Percentiles rank a stretch among this genome's conserved stretches.
Evolutionary conservation across 805 yeast genomes (phyloP).

Genomic region (Wickerhamomyces xylosicus): DNA sequence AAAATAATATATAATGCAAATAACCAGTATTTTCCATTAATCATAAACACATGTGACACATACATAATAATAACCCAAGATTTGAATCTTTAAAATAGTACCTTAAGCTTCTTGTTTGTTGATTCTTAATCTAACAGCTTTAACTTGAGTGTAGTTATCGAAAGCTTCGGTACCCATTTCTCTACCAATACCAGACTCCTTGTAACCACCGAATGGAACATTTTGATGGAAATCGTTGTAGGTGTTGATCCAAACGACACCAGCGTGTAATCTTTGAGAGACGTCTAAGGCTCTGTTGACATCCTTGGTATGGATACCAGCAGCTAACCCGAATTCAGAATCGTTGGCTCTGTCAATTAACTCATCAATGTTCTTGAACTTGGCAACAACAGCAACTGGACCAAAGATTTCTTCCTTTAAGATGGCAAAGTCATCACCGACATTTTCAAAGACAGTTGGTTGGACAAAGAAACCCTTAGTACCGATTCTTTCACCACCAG

Average conservation of each 20-base stretch:
- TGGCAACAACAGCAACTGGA: conserved; percentile 52
- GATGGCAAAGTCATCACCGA: conserved; percentile 37
- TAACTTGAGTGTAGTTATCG: conserved; percentile 54
- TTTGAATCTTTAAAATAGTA: too few species aligned
- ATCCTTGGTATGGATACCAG: conserved; percentile 51
- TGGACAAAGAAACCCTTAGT: conserved; percentile 48
- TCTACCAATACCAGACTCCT: conserved; percentile 61
- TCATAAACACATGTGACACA: background rate
- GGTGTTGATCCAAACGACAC: conserved; percentile 58
- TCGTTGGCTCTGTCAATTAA: conserved; percentile 44
- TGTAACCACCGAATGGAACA: conserved; percentile 67
- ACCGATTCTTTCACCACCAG: conserved; percentile 52
- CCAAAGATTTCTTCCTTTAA: conserved; percentile 59
- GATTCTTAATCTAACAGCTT: conserved; percentile 50
- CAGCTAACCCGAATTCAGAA: conserved; percentile 55
- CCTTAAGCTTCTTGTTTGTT: conserved; percentile 5
- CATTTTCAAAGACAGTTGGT: conserved; percentile 55
- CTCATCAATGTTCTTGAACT: conserved; percentile 44
- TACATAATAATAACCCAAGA: background rate
- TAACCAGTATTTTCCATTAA: background rate
- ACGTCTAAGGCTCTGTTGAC: conserved; percentile 45
- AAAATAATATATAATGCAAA: too few species aligned
- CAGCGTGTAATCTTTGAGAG: conserved; percentile 45
- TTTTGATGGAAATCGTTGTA: conserved; percentile 57
- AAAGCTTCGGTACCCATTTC: conserved; percentile 59